Conservation (phyloP, 2,329 filamentous ascomycete species). For the Aspergillus sp. region DNA sequence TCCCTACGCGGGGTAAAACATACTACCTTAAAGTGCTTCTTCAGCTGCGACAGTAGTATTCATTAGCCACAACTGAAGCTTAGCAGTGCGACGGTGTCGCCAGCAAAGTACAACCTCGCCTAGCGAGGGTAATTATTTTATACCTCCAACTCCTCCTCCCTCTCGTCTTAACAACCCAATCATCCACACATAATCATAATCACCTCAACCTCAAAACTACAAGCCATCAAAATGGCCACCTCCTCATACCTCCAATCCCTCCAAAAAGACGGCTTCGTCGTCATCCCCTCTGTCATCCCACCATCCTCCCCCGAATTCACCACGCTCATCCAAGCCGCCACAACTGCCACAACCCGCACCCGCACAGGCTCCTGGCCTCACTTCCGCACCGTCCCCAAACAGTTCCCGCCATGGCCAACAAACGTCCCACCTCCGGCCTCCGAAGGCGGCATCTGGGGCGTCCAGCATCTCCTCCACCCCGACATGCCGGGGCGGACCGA, state of each 20-base stretch:
- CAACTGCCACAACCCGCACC: slow-evolving; percentile 59
- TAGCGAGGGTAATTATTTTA: not conserved
- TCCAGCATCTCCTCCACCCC: slow-evolving; percentile 81
- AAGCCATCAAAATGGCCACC: not conserved
- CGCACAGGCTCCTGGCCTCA: slow-evolving; percentile 75
- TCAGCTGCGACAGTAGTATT: not conserved
- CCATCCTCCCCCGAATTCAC: slow-evolving; percentile 50
- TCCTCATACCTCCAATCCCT: slow-evolving; percentile 53
- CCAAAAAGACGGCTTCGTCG: slow-evolving; percentile 71
- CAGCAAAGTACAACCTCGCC: not conserved
- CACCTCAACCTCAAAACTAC: not conserved
- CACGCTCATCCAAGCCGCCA: slow-evolving; percentile 60
- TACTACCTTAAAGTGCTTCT: not conserved
- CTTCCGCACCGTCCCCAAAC: slow-evolving; percentile 81
- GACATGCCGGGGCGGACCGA: slow-evolving; percentile 59
- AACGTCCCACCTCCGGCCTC: slow-evolving; percentile 45
- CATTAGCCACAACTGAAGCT: not conserved
- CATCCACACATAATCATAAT: not conserved
- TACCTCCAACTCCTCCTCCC: not conserved
- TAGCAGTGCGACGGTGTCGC: not conserved
- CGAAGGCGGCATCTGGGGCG: slow-evolving; percentile 76
- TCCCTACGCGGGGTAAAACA: not conserved
- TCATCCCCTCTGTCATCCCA: slow-evolving; percentile 65
- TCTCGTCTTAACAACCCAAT: not conserved
- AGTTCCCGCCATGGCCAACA: slow-evolving; percentile 83